Percentiles rank a stretch among this genome's conserved stretches.
Evolutionary conservation across 805 yeast genomes (phyloP).

Genomic region (Candida hungchunana): DNA sequence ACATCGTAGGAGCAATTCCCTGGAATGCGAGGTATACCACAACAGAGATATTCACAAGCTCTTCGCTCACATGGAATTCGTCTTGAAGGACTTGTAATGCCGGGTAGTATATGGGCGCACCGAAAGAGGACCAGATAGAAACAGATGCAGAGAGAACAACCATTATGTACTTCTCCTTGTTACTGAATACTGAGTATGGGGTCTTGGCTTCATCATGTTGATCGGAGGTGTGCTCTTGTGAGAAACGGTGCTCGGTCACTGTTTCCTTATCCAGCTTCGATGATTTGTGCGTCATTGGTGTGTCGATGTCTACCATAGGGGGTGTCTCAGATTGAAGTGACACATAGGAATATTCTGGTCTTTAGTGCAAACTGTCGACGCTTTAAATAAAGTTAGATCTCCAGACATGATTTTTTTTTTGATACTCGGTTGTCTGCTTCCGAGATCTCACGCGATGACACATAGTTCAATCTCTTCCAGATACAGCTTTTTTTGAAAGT

Average conservation of each 20-base stretch:
- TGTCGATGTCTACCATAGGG: too few relatives aligned
- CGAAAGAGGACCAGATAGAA: slow-evolving; percentile 65
- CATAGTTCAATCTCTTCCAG: too few relatives aligned
- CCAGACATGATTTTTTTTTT: too few relatives aligned
- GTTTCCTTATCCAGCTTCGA: too few relatives aligned
- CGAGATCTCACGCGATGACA: too few relatives aligned
- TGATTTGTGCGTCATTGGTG: too few relatives aligned
- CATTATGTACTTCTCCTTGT: slow-evolving; percentile 37
- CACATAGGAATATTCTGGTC: too few relatives aligned
- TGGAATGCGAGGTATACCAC: slow-evolving; percentile 75
- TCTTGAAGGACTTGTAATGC: slow-evolving; percentile 58
- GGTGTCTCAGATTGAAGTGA: too few relatives aligned
- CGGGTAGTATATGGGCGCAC: slow-evolving; percentile 79
- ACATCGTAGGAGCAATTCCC: slow-evolving; percentile 68
- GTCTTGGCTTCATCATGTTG: slow-evolving; percentile 11
- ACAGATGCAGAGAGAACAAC: slow-evolving; percentile 38
- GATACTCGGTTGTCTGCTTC: slow-evolving; percentile 2
- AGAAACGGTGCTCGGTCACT: background rate
- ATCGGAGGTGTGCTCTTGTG: slow-evolving; percentile 20
- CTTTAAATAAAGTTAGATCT: too few relatives aligned
- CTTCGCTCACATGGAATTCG: slow-evolving; percentile 52
- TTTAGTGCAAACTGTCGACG: too few relatives aligned
- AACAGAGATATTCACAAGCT: slow-evolving; percentile 62
- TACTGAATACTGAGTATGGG: slow-evolving; percentile 39
- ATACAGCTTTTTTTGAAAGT: too few relatives aligned